Conservation (phyloP, 768 basidiomycete species). For the Clitopilus hobsonii region DNA sequence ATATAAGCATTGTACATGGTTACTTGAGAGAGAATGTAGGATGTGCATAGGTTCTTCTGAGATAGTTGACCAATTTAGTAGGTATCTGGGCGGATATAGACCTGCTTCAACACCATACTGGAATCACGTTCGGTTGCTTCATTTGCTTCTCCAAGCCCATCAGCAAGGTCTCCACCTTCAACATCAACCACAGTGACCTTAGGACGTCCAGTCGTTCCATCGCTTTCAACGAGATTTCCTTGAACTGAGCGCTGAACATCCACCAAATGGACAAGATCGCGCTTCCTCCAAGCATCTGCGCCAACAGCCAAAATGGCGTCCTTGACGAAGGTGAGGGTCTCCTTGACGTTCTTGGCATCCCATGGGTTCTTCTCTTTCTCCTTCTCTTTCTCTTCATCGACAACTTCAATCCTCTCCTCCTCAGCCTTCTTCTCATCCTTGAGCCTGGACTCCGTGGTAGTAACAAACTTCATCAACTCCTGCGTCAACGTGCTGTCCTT, state of each 20-base stretch:
- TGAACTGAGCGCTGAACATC: slow-evolving; percentile 33
- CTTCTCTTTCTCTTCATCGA: slow-evolving; percentile 3
- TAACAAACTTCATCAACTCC: slow-evolving; percentile 21
- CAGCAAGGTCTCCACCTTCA: slow-evolving; percentile 1
- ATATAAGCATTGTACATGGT: no score
- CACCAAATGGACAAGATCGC: slow-evolving; percentile 28
- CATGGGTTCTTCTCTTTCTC: slow-evolving; percentile 7
- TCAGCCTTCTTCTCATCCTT: slow-evolving; percentile 13
- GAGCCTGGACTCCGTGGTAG: slow-evolving; percentile 22
- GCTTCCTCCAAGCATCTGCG: slow-evolving; percentile 6
- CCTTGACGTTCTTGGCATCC: slow-evolving; percentile 9
- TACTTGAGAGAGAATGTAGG: not conserved
- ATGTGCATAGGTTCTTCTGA: not conserved
- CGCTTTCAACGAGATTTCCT: slow-evolving; percentile 12
- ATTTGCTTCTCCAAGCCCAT: not conserved
- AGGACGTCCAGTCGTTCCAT: not conserved
- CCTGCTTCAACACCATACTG: not conserved
- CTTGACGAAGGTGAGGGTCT: slow-evolving; percentile 14
- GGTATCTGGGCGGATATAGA: not conserved
- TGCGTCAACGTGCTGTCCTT: slow-evolving; percentile 15
- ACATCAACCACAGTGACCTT: not conserved
- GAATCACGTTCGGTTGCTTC: not conserved
- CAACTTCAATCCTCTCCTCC: slow-evolving; percentile 4
- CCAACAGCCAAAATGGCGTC: slow-evolving; percentile 11
- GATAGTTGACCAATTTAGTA: not conserved